Percentiles rank a stretch among this genome's conserved stretches.
Evolutionary conservation across 495 filamentous ascomycete genomes (phyloP).

Genomic region (Pyrenopolyporus hunteri): DNA sequence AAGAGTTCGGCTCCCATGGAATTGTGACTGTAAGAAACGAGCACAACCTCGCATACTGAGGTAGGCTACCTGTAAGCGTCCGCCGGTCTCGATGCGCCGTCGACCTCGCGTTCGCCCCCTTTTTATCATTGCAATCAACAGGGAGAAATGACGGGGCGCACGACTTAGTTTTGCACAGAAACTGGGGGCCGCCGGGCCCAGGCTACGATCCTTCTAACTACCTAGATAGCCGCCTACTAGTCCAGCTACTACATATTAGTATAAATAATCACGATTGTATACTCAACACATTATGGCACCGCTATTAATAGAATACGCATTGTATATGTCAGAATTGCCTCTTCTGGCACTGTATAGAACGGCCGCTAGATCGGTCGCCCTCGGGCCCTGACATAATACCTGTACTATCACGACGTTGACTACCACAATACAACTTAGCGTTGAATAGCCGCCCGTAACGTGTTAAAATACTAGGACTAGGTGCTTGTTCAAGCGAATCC

Average conservation of each 20-base stretch:
- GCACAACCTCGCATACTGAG: neutral
- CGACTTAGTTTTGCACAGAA: too few species aligned
- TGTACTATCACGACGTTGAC: neutral
- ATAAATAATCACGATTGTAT: too few species aligned
- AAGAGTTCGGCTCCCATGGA: neutral
- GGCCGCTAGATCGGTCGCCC: neutral
- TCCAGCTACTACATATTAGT: too few species aligned
- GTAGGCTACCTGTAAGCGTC: neutral
- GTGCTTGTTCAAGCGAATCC: too few species aligned
- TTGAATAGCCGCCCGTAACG: too few species aligned
- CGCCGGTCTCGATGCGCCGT: neutral
- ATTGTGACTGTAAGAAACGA: neutral
- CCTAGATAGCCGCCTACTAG: too few species aligned
- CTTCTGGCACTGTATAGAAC: neutral
- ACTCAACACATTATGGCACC: too few species aligned
- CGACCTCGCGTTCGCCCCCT: neutral
- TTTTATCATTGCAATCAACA: neutral
- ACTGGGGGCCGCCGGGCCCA: too few species aligned
- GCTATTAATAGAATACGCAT: neutral
- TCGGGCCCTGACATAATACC: neutral
- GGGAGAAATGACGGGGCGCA: too few species aligned
- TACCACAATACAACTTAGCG: too few species aligned
- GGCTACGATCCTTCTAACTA: too few species aligned
- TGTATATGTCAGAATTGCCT: slow-evolving; percentile 1
- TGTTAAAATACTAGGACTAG: too few species aligned